These are phyloP conservation scores for Kuraishia ogatae DNA, from an alignment of 805 yeast genomes.

Conservation along the genomic window DNA sequence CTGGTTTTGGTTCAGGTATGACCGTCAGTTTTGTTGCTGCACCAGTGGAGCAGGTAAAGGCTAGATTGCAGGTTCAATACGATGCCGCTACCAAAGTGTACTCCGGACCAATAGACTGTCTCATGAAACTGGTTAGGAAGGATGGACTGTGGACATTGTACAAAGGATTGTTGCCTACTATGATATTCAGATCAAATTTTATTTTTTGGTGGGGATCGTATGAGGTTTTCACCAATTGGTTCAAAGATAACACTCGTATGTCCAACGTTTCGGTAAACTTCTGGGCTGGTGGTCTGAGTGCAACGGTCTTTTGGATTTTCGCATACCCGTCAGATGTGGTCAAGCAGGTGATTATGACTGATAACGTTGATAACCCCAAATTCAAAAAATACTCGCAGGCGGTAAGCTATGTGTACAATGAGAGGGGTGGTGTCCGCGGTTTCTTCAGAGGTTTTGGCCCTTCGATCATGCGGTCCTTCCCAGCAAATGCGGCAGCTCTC, in stretches of 20 bases:
- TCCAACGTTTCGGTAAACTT: constrained; percentile 69
- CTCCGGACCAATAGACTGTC: constrained; percentile 76
- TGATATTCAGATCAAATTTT: constrained; percentile 82
- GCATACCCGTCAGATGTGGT: constrained; percentile 89
- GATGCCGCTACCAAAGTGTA: constrained; percentile 62
- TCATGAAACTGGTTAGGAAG: constrained; percentile 43
- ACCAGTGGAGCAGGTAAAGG: constrained; percentile 85
- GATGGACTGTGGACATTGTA: constrained; percentile 69
- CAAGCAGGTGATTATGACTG: constrained; percentile 79
- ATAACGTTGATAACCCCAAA: constrained; percentile 61
- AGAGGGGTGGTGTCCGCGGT: constrained; percentile 54
- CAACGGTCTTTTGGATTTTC: constrained; percentile 80
- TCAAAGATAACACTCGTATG: constrained; percentile 55
- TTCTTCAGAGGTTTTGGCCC: constrained; percentile 80
- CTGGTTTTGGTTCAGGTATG: constrained; percentile 81
- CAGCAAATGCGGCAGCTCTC: constrained; percentile 89
- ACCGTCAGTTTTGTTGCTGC: constrained; percentile 95
- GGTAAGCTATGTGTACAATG: constrained; percentile 53
- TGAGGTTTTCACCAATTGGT: constrained; percentile 65
- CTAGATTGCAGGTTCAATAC: constrained; percentile 83
- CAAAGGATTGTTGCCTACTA: constrained; percentile 76
- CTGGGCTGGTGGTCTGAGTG: constrained; percentile 88
- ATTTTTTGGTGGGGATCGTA: constrained; percentile 94
- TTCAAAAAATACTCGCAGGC: constrained; percentile 69
- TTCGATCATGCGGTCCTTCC: constrained; percentile 74